A percentile compares a stretch with the other conserved stretches of the same genome.
These are phyloP conservation scores for Termitomyces sp. DNA, from an alignment of 768 basidiomycete species.

Conservation along the genomic window DNA sequence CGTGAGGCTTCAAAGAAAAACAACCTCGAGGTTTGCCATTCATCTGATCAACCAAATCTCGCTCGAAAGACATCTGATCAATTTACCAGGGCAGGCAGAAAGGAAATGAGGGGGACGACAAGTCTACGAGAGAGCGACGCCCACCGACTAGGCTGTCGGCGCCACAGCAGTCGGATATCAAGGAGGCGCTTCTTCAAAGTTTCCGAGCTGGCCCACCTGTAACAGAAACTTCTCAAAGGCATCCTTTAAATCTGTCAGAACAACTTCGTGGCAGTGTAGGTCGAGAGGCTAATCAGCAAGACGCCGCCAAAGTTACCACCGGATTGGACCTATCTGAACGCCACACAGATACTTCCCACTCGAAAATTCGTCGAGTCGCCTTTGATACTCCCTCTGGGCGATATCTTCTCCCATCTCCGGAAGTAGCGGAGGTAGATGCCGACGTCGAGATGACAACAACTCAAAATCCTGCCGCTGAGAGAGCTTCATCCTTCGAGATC, in stretches of 20 bases:
- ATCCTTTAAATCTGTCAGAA: not conserved
- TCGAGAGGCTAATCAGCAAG: not conserved
- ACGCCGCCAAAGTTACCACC: not conserved
- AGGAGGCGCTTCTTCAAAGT: not conserved
- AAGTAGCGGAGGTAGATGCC: not conserved
- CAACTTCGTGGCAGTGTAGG: not conserved
- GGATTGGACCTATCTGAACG: not conserved
- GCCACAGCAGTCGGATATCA: not conserved
- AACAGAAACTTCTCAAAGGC: not conserved
- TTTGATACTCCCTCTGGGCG: not conserved
- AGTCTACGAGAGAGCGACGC: not conserved
- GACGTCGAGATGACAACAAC: not conserved
- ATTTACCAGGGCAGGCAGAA: not conserved
- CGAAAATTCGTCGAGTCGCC: not conserved
- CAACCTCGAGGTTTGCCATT: not conserved
- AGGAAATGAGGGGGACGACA: not conserved
- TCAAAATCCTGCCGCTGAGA: not conserved
- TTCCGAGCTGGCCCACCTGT: not conserved
- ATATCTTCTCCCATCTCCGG: not conserved
- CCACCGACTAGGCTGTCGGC: not conserved
- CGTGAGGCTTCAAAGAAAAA: not conserved
- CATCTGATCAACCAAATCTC: not conserved
- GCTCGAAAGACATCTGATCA: not conserved
- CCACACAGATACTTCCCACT: not conserved
- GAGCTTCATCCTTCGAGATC: not conserved